phyloP scores from a whole-genome alignment of 345 rosid genomes.

The Populus alba region DNA sequence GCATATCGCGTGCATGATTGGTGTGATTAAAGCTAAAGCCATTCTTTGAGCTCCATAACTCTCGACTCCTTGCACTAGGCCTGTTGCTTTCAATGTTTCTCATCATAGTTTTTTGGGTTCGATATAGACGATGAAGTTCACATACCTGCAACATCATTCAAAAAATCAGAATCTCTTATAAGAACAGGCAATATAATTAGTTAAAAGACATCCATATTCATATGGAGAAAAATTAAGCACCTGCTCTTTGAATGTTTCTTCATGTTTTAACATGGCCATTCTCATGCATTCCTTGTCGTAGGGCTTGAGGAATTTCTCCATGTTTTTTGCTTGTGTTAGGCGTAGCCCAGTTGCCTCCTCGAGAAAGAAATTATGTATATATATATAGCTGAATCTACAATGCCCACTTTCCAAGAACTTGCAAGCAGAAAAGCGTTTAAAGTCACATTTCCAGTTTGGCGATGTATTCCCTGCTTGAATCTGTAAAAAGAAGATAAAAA shows the following conservation, averaged over 20 bases:
- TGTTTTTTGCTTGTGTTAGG: not conserved
- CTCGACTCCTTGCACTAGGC: constrained; percentile 9
- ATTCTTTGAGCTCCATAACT: constrained; percentile 14
- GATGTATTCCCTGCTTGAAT: not conserved
- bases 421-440: constrained; percentile 13
- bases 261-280: constrained; percentile 91
- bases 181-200: not conserved
- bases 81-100: constrained; percentile 40
- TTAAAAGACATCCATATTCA: not conserved
- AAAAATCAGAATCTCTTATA: not conserved
- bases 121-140: constrained; percentile 88
- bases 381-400: not conserved
- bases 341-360: too few species aligned
- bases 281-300: constrained; percentile 83
- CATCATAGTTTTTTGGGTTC: constrained; percentile 79
- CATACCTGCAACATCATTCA: constrained; percentile 43
- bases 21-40: constrained; percentile 14
- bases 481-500: not conserved
- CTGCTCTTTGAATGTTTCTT: constrained; percentile 96
- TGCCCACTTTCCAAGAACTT: not conserved
- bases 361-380: not conserved
- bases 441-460: constrained; percentile 8
- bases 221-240: constrained; percentile 21
- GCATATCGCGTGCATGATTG: constrained; percentile 5
- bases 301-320: constrained; percentile 75